phyloP scores from a whole-genome alignment of 2,329 filamentous ascomycete species.

The Cladosporium austrohemisphaericum region DNA sequence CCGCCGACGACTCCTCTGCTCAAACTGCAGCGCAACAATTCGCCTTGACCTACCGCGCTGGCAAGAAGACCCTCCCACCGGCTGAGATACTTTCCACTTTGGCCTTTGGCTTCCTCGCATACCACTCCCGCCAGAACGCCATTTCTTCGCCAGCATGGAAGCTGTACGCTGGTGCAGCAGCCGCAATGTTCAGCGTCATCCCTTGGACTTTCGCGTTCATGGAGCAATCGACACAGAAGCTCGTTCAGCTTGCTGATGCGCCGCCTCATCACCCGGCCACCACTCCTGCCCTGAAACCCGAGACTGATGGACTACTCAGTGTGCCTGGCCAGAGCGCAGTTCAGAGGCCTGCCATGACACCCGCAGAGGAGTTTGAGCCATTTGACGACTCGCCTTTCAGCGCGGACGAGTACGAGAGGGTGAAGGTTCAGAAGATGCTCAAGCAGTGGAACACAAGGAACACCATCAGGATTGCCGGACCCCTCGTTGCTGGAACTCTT shows the following conservation, averaged over 20 bases:
- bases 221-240: constrained; percentile 14
- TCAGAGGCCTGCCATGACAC: constrained; percentile 14
- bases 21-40: constrained; percentile 18
- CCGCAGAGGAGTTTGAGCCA: constrained; percentile 20
- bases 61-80: constrained; percentile 14
- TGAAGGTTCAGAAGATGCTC: constrained; percentile 20
- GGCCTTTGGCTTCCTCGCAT: constrained; percentile 17
- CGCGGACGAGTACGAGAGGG: constrained; percentile 18
- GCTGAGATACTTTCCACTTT: constrained; percentile 16
- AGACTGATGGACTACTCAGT: not conserved
- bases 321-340: constrained; percentile 4
- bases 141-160: constrained; percentile 14
- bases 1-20: constrained; percentile 15
- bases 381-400: constrained; percentile 19
- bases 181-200: constrained; percentile 17
- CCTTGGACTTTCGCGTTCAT: constrained; percentile 16
- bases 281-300: not conserved
- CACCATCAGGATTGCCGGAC: constrained; percentile 10
- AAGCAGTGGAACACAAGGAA: constrained; percentile 15
- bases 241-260: constrained; percentile 15
- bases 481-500: constrained; percentile 15
- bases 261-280: not conserved
- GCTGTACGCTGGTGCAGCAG: constrained; percentile 16
- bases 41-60: constrained; percentile 13
- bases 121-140: constrained; percentile 7